Conservation (phyloP, 1,284 basidiomycete species). For the Moesziomyces sp. region DNA sequence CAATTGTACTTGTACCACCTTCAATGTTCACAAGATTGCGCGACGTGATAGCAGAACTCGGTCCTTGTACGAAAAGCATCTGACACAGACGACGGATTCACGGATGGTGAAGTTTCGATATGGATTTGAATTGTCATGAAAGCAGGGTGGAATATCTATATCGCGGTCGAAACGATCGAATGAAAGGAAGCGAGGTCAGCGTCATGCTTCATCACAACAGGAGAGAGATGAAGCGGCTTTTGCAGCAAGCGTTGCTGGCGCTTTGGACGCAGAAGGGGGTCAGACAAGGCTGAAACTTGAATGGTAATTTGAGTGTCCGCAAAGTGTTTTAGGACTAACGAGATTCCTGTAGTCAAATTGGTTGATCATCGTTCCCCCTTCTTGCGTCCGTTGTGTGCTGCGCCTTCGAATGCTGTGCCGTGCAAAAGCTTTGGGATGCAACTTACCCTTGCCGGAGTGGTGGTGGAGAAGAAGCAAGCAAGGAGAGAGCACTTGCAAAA, state of each 20-base stretch:
- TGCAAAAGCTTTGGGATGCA: not conserved
- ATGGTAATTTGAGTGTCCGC: conserved; percentile 53
- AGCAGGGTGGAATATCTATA: too few relatives aligned
- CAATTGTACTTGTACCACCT: conserved; percentile 26
- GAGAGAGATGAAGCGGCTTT: not conserved
- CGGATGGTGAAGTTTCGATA: too few relatives aligned
- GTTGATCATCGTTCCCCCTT: conserved; percentile 35
- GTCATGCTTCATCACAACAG: too few relatives aligned
- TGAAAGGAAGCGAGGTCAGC: too few relatives aligned
- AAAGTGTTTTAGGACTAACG: conserved; percentile 49
- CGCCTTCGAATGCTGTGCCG: not conserved
- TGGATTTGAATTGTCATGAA: too few relatives aligned
- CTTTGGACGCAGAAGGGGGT: conserved; percentile 2
- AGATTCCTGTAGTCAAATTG: conserved; percentile 55
- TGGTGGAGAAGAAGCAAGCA: conserved; percentile 19
- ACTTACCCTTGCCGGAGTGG: conserved; percentile 3
- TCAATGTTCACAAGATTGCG: not conserved
- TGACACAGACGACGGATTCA: too few relatives aligned
- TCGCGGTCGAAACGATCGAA: too few relatives aligned
- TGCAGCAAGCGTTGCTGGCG: not conserved
- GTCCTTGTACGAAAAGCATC: too few relatives aligned
- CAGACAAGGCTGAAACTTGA: conserved; percentile 57
- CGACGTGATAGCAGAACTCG: too few relatives aligned
- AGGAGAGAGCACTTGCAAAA: not conserved
- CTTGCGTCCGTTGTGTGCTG: not conserved